A percentile compares a stretch with the other conserved stretches of the same genome.
Evolutionary conservation across 805 yeast species (phyloP).

Genomic region (Teunomyces stri): DNA sequence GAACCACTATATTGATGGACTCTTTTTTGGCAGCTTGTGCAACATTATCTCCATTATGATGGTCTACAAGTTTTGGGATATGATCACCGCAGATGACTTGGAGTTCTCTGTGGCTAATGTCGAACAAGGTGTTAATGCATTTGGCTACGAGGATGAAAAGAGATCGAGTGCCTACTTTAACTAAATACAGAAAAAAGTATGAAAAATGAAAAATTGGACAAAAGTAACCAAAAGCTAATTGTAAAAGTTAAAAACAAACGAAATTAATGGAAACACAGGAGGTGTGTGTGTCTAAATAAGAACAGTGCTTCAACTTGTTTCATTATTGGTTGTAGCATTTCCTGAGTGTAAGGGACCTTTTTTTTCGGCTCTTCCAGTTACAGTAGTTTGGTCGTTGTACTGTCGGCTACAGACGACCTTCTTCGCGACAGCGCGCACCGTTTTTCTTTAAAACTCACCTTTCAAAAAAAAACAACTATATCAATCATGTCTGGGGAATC

Average conservation of each 20-base stretch:
- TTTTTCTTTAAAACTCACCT: neutral
- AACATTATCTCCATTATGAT: constrained; percentile 85
- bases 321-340: too few relatives aligned
- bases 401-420: neutral
- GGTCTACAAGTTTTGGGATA: constrained; percentile 96
- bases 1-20: constrained; percentile 86
- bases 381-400: neutral
- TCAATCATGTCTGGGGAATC: constrained; percentile 3
- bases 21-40: constrained; percentile 79
- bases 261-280: too few relatives aligned
- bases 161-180: constrained; percentile 14
- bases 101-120: constrained; percentile 73
- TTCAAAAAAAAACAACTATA: neutral
- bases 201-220: neutral
- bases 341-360: too few relatives aligned
- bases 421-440: neutral
- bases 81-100: constrained; percentile 89
- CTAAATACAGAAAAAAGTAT: neutral
- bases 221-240: neutral
- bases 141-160: constrained; percentile 33
- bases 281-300: too few relatives aligned
- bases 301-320: too few relatives aligned
- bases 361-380: too few relatives aligned
- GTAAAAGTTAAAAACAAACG: neutral
- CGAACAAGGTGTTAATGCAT: constrained; percentile 36